phyloP scores from a whole-genome alignment of 352 stramenopile genomes.

The Hyaloperonospora brassicae region DNA sequence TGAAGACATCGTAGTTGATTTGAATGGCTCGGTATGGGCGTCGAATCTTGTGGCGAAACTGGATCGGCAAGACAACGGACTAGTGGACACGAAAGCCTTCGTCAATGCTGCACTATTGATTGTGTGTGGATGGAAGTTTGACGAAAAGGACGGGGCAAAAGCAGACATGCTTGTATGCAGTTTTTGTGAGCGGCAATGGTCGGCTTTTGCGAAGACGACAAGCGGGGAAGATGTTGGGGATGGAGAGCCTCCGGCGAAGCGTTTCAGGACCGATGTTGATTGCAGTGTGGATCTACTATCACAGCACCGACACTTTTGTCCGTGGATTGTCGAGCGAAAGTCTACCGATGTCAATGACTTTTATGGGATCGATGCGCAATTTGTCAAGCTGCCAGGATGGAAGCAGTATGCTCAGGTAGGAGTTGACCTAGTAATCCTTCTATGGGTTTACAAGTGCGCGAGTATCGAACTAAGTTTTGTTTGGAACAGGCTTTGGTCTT shows the following conservation, averaged over 20 bases:
- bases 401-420: slow-evolving; percentile 35
- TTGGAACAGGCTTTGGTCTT: no score
- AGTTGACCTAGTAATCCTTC: slow-evolving; percentile 6
- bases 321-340: slow-evolving; percentile 32
- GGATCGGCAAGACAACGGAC: slow-evolving; percentile 5
- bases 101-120: slow-evolving; percentile 29
- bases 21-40: slow-evolving; percentile 10
- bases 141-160: slow-evolving; percentile 6
- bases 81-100: slow-evolving; percentile 12
- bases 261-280: slow-evolving; percentile 15
- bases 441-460: no score
- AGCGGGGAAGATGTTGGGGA: slow-evolving; percentile 3
- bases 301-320: slow-evolving; percentile 57
- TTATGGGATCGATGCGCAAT: slow-evolving; percentile 19
- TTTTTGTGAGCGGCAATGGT: slow-evolving; percentile 43
- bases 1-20: background rate
- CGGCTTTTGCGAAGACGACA: slow-evolving; percentile 1
- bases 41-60: slow-evolving; percentile 12
- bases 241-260: slow-evolving; percentile 26
- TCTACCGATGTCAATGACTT: slow-evolving; percentile 15
- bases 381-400: slow-evolving; percentile 29
- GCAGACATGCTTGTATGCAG: slow-evolving; percentile 23
- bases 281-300: slow-evolving; percentile 13
- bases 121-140: slow-evolving; percentile 36
- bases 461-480: no score